Evolutionary conservation across 345 rosid species (phyloP), one percentile per base, ranked within the genome.

Genomic region (Eucalyptus regnans): DNA sequence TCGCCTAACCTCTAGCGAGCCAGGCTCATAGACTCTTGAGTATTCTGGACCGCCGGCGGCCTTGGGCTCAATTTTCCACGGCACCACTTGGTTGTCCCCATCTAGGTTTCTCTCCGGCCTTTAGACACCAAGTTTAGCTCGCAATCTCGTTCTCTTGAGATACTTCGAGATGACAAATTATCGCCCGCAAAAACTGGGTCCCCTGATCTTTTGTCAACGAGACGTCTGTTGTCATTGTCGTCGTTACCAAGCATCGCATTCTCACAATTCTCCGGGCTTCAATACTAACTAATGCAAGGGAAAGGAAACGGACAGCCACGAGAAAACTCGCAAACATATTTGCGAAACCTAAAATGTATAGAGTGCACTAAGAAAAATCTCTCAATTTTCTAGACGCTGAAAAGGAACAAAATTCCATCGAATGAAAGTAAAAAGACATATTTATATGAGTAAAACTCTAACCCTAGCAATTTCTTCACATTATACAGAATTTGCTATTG

Each of bases 1-100:
- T 52, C 25, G 0, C 25, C 9, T 18, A 52, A 25, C 58, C 10
- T 52, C 5, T 18, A 0, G 58, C 2, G 10, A 52, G 25, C 22
- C 1, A 2, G 1, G 2, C 25, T 52, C 4, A 1, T 0, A 7
- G 2, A 23, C 56, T 52, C 56, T 52, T 4, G 9, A 7, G 81
- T 71, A 56, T 56, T 56, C 15, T 12, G 33, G 76, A 64, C 18
- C 0, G 8, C 6, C 9, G 5, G 10, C 1, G 5, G 5, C 37
- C 76, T 8, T 31, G 9, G 76, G 18, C 76, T n/a, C 0, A 31
- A 64, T n/a, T n/a, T 64, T 31, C 37, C 76, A 13, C 41, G 2
- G 6, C 17, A 17, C 11, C 76, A 13, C 76, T 64, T 64, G 37
- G 31, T 64, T 64, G 41, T 64, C 76, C 20, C 41, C 41, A 37